These are phyloP conservation scores for Exophiala sp. DNA, from an alignment of 2,329 filamentous ascomycete species.

Conservation along the genomic window DNA sequence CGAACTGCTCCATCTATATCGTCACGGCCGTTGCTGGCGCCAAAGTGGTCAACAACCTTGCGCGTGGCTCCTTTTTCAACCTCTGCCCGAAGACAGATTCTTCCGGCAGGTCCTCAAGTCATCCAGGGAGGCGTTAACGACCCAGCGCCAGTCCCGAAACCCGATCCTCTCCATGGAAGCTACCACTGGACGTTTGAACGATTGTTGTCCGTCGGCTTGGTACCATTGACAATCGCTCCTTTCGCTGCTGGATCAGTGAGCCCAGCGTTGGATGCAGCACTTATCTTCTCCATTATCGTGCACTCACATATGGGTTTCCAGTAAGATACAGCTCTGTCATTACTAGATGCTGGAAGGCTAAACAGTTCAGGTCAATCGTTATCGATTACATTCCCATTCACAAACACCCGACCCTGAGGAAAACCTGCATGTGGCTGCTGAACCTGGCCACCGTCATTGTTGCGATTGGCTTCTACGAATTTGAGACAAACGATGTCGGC, in stretches of 20 bases:
- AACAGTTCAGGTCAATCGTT: slow-evolving; percentile 55
- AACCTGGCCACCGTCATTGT: slow-evolving; percentile 72
- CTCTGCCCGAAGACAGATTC: slow-evolving; percentile 65
- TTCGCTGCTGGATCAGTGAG: slow-evolving; percentile 90
- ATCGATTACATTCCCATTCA: slow-evolving; percentile 82
- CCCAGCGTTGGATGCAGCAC: slow-evolving; percentile 76
- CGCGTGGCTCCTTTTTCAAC: slow-evolving; percentile 79
- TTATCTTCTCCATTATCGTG: slow-evolving; percentile 75
- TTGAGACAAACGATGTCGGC: slow-evolving; percentile 97
- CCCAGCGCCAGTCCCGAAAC: slow-evolving; percentile 64
- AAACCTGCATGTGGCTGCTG: slow-evolving; percentile 68
- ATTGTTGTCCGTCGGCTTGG: slow-evolving; percentile 68
- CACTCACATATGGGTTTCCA: slow-evolving; percentile 97
- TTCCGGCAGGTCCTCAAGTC: slow-evolving; percentile 76
- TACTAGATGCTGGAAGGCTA: neutral
- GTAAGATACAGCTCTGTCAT: slow-evolving; percentile 40
- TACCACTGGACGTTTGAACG: slow-evolving; percentile 98
- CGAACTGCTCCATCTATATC: slow-evolving; percentile 17
- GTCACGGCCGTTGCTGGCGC: slow-evolving; percentile 10
- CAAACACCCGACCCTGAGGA: slow-evolving; percentile 62
- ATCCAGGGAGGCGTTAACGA: slow-evolving; percentile 82
- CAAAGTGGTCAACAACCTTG: slow-evolving; percentile 12
- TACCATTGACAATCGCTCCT: slow-evolving; percentile 82
- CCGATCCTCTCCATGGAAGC: slow-evolving; percentile 75
- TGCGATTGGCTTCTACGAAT: slow-evolving; percentile 89